Base-by-base conservation (phyloP, 1,284 basidiomycete species). In the Marasmius fiardii region DNA sequence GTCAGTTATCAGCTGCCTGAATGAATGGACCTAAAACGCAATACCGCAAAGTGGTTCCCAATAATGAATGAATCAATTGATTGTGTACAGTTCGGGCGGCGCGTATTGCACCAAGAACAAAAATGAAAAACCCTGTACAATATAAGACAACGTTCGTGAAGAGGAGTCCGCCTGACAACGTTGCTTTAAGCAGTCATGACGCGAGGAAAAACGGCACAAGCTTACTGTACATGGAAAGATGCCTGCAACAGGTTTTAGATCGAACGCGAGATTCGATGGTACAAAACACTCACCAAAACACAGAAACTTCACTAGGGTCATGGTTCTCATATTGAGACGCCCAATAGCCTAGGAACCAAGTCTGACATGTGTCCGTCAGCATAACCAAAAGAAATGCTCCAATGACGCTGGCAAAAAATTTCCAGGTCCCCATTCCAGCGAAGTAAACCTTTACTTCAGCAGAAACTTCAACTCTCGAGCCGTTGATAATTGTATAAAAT, bases 41-140 rank as follows among this genome's bases (percentile, higher is more conserved):
- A n/a, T n/a, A n/a, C n/a, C n/a, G 44, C 35, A n/a, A 35, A 21
- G 31, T 41, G 51, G 84, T 79, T 2, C 78, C 78, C 14, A 88
- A 73, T 14, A 88, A 73, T 6, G 78, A 74, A n/a, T n/a, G n/a
- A n/a, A 88, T 69, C 20, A 91, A 77, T 47, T 70, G 68, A 39
- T 69, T 64, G 63, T 90, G 88, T 5, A 90, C 76, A n/a, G 68
- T 69, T 51, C 77, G 73, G 1, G 84, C 84, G 2, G 87, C 87
- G 43, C 76, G 73, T 44, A 83, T 68, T 20, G 68, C 64, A 18
- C 74, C 71, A 53, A 61, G 78, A 64, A 72, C 61, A 54, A 67
- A 68, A 1, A 62, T 53, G 16, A 59, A 12, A 14, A 43, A 44
- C 16, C 57, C 57, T 3, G 21, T 24, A 16, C 49, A 8, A 35